phyloP scores from a whole-genome alignment of 306 rosid genomes.

The Ormosia emarginata region DNA sequence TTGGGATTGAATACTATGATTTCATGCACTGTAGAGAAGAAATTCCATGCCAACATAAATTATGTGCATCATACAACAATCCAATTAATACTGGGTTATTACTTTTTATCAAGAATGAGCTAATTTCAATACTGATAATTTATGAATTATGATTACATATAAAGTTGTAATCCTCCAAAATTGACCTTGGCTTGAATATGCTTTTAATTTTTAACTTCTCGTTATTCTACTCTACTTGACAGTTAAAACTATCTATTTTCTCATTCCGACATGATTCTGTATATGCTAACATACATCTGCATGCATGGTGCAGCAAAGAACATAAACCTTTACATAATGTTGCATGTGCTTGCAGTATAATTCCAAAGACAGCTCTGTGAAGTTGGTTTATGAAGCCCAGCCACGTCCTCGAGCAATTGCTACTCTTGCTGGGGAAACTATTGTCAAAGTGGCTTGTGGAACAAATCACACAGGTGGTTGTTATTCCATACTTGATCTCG shows the following conservation, averaged over 20 bases:
- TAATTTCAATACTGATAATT: not conserved
- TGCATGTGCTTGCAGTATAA: conserved; percentile 72
- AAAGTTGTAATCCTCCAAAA: not conserved
- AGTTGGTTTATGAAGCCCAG: conserved; percentile 92
- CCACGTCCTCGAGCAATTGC: conserved; percentile 90
- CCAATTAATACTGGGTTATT: too few relatives aligned
- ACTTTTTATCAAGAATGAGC: not conserved
- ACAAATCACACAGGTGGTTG: conserved; percentile 89
- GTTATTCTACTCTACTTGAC: not conserved
- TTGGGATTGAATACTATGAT: too few relatives aligned
- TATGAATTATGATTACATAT: not conserved
- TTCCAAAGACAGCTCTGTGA: conserved; percentile 92
- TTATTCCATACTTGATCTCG: not conserved
- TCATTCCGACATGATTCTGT: not conserved
- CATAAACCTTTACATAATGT: conserved; percentile 18
- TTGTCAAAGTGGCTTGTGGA: conserved; percentile 91
- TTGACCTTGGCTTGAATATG: not conserved
- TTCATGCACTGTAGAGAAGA: too few relatives aligned
- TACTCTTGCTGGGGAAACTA: conserved; percentile 77
- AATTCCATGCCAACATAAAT: too few relatives aligned
- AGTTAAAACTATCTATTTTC: not conserved
- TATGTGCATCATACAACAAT: too few relatives aligned
- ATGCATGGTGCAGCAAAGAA: not conserved
- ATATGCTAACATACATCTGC: not conserved
- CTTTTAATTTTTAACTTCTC: not conserved